These are phyloP conservation scores for Scedosporium minutisporum DNA, from an alignment of 2,329 filamentous ascomycete genomes.

Conservation along the genomic window DNA sequence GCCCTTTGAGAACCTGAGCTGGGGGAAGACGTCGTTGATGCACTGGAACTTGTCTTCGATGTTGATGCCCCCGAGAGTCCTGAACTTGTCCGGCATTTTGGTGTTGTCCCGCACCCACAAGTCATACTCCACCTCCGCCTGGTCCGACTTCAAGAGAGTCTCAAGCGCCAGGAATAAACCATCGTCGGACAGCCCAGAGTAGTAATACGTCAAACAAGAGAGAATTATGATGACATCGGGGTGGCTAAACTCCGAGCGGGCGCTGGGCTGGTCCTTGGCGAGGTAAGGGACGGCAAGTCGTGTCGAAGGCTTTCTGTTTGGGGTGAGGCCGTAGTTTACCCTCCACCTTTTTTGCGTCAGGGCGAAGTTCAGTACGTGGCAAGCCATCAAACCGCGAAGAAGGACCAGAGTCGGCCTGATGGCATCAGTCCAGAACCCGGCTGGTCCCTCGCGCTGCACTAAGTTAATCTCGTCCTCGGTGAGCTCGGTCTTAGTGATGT, in stretches of 20 bases:
- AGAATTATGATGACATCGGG: conserved; percentile 48
- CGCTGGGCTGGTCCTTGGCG: conserved; percentile 47
- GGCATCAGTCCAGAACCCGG: conserved; percentile 24
- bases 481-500: conserved; percentile 31
- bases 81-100: conserved; percentile 25
- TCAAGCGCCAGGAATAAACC: conserved; percentile 38
- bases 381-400: conserved; percentile 45
- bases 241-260: conserved; percentile 52
- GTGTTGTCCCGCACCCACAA: conserved; percentile 32
- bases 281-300: conserved; percentile 48
- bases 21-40: conserved; percentile 37
- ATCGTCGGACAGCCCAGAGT: conserved; percentile 39
- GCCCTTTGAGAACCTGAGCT: conserved; percentile 39
- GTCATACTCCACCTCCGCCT: conserved; percentile 40
- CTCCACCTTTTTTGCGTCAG: conserved; percentile 51
- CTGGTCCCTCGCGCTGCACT: conserved; percentile 22
- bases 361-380: conserved; percentile 42
- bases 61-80: conserved; percentile 43
- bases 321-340: conserved; percentile 53
- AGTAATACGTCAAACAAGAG: conserved; percentile 48
- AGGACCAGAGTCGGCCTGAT: conserved; percentile 31
- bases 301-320: conserved; percentile 26
- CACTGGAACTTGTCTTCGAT: conserved; percentile 44
- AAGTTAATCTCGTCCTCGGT: conserved; percentile 17
- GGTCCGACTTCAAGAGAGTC: conserved; percentile 39